These are phyloP conservation scores for Alloteropsis angusta DNA, from an alignment of 202 grass and related monocot species.

Conservation along the genomic window DNA sequence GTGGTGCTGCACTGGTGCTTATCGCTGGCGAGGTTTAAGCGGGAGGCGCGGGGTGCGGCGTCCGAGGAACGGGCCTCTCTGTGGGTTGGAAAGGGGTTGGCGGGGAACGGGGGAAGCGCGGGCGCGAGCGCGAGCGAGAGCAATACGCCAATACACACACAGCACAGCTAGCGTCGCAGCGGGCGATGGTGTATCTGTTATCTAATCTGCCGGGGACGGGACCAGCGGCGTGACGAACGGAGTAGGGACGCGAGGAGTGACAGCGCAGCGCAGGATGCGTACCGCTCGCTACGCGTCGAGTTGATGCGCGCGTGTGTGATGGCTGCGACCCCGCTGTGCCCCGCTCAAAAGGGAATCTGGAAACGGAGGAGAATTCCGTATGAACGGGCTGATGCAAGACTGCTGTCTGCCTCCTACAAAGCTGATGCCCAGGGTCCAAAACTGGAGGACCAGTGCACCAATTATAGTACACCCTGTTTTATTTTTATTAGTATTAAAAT, in stretches of 20 bases:
- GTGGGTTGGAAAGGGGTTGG: conserved; percentile 6
- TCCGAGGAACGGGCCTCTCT: conserved; percentile 33
- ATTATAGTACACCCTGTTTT: background rate
- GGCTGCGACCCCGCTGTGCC: background rate
- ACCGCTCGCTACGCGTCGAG: background rate
- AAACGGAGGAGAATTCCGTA: background rate
- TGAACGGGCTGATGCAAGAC: background rate
- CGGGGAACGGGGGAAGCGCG: background rate
- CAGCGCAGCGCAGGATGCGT: background rate
- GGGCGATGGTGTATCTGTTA: background rate
- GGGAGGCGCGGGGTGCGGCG: conserved; percentile 1
- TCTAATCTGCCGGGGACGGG: background rate
- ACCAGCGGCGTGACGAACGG: background rate
- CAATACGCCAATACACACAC: no score
- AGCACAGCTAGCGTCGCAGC: background rate
- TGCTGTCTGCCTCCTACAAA: no score
- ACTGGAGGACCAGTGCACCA: no score
- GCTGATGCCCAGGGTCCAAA: no score
- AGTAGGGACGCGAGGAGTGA: background rate
- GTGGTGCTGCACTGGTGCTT: background rate
- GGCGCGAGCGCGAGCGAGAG: background rate
- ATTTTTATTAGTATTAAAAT: background rate
- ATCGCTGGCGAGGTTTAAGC: conserved; percentile 33
- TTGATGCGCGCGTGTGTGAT: background rate
- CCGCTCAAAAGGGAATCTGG: background rate